Percentiles rank a stretch among this genome's conserved stretches.
phyloP scores from a whole-genome alignment of 306 rosid species.

The Begonia fuchsioides region DNA sequence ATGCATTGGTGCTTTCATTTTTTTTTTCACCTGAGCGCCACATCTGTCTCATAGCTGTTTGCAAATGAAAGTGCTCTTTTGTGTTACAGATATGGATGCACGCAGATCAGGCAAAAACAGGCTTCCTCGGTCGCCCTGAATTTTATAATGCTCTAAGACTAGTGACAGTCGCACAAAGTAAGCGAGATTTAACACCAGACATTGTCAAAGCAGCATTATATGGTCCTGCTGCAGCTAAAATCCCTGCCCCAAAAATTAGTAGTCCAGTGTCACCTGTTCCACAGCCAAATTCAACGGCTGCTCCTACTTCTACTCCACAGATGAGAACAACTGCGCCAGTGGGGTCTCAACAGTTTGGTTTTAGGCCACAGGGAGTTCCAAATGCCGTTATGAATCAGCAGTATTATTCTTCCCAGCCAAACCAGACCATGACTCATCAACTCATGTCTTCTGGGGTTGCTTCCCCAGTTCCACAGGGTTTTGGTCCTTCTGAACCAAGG shows the following conservation, averaged over 20 bases:
- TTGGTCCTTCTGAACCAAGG: conserved; percentile 24
- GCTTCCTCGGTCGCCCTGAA: conserved; percentile 74
- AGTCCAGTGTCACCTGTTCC: conserved; percentile 34
- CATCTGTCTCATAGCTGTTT: too few relatives aligned
- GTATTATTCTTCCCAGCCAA: conserved; percentile 45
- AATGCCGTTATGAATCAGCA: conserved; percentile 37
- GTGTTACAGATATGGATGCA: conserved; percentile 69
- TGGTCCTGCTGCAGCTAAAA: conserved; percentile 82
- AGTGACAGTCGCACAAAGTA: conserved; percentile 92
- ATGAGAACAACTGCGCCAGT: conserved; percentile 34
- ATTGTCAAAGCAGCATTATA: conserved; percentile 78
- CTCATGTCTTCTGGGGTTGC: conserved; percentile 25
- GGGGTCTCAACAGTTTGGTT: conserved; percentile 46
- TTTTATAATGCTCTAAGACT: conserved; percentile 89
- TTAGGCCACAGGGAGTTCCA: conserved; percentile 51
- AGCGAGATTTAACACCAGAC: conserved; percentile 77
- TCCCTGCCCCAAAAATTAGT: conserved; percentile 79
- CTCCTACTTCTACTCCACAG: conserved; percentile 27
- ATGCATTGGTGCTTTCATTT: too few relatives aligned
- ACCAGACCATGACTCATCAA: conserved; percentile 44
- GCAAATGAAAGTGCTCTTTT: background rate
- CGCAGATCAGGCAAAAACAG: conserved; percentile 85
- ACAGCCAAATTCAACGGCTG: conserved; percentile 24
- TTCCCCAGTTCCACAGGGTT: conserved; percentile 37
- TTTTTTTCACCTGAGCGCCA: too few relatives aligned